A percentile compares a stretch with the other conserved stretches of the same genome.
phyloP scores from a whole-genome alignment of 139 green algal species.

The Gonium pectorale region DNA sequence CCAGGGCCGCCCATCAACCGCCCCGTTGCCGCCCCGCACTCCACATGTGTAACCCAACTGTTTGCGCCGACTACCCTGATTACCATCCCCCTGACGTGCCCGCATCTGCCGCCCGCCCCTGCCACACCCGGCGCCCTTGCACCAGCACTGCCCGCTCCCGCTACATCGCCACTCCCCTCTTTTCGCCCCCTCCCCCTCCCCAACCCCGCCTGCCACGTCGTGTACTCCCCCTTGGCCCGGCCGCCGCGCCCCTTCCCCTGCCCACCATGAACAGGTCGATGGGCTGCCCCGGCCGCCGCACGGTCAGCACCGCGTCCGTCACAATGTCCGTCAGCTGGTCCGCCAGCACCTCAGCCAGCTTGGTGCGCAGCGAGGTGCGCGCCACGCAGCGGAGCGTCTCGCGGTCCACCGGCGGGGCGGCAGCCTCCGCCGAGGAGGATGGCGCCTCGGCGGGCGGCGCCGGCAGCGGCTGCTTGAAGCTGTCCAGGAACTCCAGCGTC shows the following conservation, averaged over 20 bases:
- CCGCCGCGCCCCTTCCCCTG: too few species aligned
- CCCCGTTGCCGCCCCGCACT: too few species aligned
- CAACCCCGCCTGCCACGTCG: background rate
- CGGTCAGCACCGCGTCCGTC: constrained; percentile 86
- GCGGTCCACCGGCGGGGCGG: constrained; percentile 57
- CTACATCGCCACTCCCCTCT: background rate
- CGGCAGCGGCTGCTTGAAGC: constrained; percentile 79
- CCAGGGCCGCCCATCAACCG: too few species aligned
- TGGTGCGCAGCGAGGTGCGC: constrained; percentile 93
- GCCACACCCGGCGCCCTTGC: too few species aligned
- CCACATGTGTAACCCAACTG: too few species aligned
- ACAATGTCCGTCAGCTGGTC: constrained; percentile 95
- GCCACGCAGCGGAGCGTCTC: constrained; percentile 94
- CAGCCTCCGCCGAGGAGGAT: background rate
- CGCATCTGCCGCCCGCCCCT: too few species aligned
- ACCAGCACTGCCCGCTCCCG: background rate
- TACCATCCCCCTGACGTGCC: too few species aligned
- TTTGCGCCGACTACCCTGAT: too few species aligned
- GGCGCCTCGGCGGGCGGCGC: background rate
- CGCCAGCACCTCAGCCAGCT: constrained; percentile 84
- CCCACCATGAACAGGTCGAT: constrained; percentile 97
- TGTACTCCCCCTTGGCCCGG: too few species aligned
- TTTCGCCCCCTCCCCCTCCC: background rate
- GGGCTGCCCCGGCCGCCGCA: constrained; percentile 80
- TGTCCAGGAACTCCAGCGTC: constrained; percentile 90